These are phyloP conservation scores for Candida alai DNA, from an alignment of 805 yeast genomes.

Conservation along the genomic window DNA sequence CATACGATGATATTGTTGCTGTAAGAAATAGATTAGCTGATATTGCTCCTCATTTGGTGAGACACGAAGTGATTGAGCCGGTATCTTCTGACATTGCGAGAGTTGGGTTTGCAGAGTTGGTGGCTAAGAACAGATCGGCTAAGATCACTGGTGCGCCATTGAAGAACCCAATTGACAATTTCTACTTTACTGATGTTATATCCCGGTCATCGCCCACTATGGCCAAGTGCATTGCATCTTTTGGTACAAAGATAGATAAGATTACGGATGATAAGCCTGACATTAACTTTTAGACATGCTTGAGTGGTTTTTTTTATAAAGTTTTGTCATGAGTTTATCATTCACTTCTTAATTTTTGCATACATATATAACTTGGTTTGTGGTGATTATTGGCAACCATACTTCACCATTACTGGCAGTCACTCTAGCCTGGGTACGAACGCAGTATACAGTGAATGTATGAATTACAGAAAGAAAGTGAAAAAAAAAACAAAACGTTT, in stretches of 20 bases:
- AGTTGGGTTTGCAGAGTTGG: conserved; percentile 50
- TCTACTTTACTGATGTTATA: conserved; percentile 84
- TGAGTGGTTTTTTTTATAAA: not conserved
- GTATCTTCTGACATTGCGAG: conserved; percentile 53
- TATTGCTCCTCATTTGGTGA: conserved; percentile 75
- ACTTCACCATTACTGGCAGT: no score
- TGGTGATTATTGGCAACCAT: no score
- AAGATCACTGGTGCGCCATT: conserved; percentile 43
- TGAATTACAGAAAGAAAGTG: not conserved
- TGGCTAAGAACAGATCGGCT: conserved; percentile 36
- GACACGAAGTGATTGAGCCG: conserved; percentile 73
- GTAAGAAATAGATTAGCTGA: conserved; percentile 68
- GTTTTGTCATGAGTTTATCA: not conserved
- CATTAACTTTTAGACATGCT: conserved; percentile 25
- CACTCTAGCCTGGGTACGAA: no score
- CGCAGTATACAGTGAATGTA: no score
- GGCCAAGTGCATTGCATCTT: conserved; percentile 79
- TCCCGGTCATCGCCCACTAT: conserved; percentile 85
- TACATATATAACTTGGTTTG: conserved; percentile 1
- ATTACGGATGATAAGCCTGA: conserved; percentile 45
- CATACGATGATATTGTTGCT: conserved; percentile 69
- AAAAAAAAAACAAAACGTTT: conserved; percentile 3
- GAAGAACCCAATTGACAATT: conserved; percentile 72
- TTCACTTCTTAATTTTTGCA: conserved; percentile 5
- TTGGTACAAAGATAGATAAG: conserved; percentile 65